phyloP scores from a whole-genome alignment of 371 early-diverging fungal genomes.

The Circinella minor region DNA sequence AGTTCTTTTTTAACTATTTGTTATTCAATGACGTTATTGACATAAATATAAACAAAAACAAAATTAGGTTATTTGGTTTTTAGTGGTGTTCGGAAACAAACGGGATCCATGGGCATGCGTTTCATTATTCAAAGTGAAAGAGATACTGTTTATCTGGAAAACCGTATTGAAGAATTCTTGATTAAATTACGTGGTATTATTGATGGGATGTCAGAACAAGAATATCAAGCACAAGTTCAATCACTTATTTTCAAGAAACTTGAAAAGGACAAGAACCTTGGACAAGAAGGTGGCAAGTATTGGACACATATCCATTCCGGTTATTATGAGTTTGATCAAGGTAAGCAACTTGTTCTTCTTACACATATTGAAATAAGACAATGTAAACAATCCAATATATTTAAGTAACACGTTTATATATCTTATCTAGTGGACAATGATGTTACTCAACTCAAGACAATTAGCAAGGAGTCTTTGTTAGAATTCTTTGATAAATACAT shows the following conservation, averaged over 20 bases:
- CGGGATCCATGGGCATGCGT: conserved; percentile 70
- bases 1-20: too few relatives aligned
- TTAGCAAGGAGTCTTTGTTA: conserved; percentile 53
- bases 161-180: conserved; percentile 82
- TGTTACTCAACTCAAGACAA: conserved; percentile 57
- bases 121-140: conserved; percentile 89
- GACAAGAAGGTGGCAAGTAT: conserved; percentile 75
- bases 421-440: conserved; percentile 51
- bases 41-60: not conserved
- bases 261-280: conserved; percentile 88
- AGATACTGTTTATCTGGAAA: conserved; percentile 83
- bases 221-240: conserved; percentile 76
- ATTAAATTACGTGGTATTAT: conserved; percentile 55
- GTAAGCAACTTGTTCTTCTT: conserved; percentile 12
- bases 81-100: conserved; percentile 69
- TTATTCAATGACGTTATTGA: not conserved
- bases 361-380: too few relatives aligned
- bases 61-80: conserved; percentile 74
- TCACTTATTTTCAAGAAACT: conserved; percentile 74
- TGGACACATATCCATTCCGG: conserved; percentile 82
- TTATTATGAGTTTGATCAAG: conserved; percentile 87
- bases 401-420: too few relatives aligned
- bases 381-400: too few relatives aligned
- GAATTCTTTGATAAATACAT: conserved; percentile 66
- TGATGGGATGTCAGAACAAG: conserved; percentile 68